phyloP scores from a whole-genome alignment of 306 rosid genomes.

The Ormosia emarginata region DNA sequence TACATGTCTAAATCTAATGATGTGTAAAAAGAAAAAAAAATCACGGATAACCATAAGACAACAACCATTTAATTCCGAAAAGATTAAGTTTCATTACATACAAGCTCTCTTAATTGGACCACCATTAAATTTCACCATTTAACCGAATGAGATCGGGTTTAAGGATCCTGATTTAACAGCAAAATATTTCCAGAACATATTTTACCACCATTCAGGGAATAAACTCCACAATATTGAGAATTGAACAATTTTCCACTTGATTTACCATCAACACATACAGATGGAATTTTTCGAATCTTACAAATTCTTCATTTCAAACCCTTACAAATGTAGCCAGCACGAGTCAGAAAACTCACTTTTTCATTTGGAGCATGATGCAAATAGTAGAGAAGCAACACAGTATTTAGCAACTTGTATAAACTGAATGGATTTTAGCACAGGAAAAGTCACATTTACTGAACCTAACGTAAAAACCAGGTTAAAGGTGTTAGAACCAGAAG shows the following conservation, averaged over 20 bases:
- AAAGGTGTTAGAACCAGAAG: not conserved
- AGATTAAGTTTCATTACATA: not conserved
- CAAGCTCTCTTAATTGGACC: not conserved
- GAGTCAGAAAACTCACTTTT: not conserved
- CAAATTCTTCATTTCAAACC: not conserved
- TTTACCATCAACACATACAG: not conserved
- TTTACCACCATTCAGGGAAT: not conserved
- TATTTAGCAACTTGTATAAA: not conserved
- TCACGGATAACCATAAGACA: not conserved
- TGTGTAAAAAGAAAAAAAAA: not conserved
- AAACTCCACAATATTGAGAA: not conserved
- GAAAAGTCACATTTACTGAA: not conserved
- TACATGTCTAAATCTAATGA: not conserved
- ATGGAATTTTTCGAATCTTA: not conserved
- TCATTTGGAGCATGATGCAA: not conserved
- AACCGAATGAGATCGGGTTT: not conserved
- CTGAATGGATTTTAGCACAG: not conserved
- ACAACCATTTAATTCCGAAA: not conserved
- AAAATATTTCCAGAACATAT: not conserved
- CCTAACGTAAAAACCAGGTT: not conserved
- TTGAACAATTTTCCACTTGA: not conserved
- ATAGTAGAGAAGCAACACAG: not conserved
- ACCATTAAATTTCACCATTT: not conserved
- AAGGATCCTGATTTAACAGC: not conserved
- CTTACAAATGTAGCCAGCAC: not conserved